These are phyloP conservation scores for Coniophora puteana DNA, from an alignment of 1,284 basidiomycete genomes.

Conservation along the genomic window DNA sequence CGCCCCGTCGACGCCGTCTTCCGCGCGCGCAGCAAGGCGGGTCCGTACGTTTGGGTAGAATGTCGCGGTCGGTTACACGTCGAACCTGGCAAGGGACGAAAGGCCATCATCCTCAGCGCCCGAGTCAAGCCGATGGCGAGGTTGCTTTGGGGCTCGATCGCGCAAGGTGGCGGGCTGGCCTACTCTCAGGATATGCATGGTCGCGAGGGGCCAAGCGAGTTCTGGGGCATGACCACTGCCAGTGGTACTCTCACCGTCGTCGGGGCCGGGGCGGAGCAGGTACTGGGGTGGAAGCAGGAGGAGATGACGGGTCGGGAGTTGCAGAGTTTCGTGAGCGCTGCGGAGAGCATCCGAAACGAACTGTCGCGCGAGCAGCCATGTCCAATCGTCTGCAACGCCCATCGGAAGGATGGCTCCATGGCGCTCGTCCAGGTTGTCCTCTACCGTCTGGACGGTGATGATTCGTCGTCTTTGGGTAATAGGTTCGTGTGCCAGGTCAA, in stretches of 20 bases:
- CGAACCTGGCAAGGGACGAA: constrained; percentile 87
- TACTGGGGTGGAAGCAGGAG: constrained; percentile 65
- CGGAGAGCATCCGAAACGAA: constrained; percentile 13
- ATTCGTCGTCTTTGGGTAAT: constrained; percentile 2
- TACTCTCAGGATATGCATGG: constrained; percentile 1
- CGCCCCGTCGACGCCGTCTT: constrained; percentile 74
- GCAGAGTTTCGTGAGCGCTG: constrained; percentile 13
- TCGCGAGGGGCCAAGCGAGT: constrained; percentile 32
- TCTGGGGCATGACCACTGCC: constrained; percentile 56
- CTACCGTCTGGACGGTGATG: constrained; percentile 12
- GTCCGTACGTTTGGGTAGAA: constrained; percentile 82
- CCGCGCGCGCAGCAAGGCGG: constrained; percentile 62
- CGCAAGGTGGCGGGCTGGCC: constrained; percentile 43
- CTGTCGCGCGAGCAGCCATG: background rate
- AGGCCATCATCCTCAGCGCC: constrained; percentile 83
- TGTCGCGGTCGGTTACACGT: constrained; percentile 81
- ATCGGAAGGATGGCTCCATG: constrained; percentile 15
- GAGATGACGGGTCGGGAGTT: constrained; percentile 58
- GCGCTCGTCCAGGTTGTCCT: constrained; percentile 25
- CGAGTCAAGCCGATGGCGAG: constrained; percentile 65
- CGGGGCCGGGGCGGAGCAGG: constrained; percentile 43
- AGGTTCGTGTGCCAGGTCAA: constrained; percentile 5
- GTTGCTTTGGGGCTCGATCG: constrained; percentile 58
- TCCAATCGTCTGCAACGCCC: constrained; percentile 15
- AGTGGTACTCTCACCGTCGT: constrained; percentile 51